Evolutionary conservation across 2,329 filamentous ascomycete genomes (phyloP), one percentile per base, ranked within the genome.

Genomic region (Ophiostoma tasmaniense): DNA sequence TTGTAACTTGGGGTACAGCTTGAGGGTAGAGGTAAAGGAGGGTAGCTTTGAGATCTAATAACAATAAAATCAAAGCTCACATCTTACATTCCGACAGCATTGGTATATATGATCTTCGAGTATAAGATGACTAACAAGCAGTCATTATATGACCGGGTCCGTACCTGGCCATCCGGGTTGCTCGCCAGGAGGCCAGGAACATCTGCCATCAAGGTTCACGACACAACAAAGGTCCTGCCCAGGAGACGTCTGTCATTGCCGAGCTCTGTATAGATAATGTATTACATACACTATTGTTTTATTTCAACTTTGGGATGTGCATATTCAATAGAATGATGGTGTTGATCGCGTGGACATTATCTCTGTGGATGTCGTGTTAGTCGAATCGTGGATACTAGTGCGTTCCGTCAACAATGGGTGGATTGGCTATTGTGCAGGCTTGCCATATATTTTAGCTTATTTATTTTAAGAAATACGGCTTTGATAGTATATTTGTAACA

Each of bases 141-240:
- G 55, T 61, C 25, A 30, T 30, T 20, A 33, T 14, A 30, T 61
- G 52, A 61, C 55, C 55, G 14, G 25, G 55, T 7, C 13, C 55
- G 25, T 22, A 30, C 25, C 25, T 61, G 55, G 13, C 55, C 25
- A 61, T 30, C 55, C 25, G 55, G 55, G 55, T 61, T 28, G 25
- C 22, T 30, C 55, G 17, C 14, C 52, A 5, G 17, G 11, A 55
- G 50, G 8, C 55, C 55, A 33, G 55, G 55, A 61, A 30, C 55
- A 61, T 33, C 8, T 55, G 50, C 55, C 55, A 61, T 61, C 55
- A 61, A 61, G 55, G 55, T 61, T 30, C 55, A 61, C 55, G 3
- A 61, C n/a, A 55, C 50, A 25, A 55, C 50, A 55, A 50, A 55
- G 50, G 50, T 5, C 50, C 25, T 52, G 50, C 20, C 50, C 20